phyloP scores from a whole-genome alignment of 768 basidiomycete species.

The Xanthoconium purpureum region DNA sequence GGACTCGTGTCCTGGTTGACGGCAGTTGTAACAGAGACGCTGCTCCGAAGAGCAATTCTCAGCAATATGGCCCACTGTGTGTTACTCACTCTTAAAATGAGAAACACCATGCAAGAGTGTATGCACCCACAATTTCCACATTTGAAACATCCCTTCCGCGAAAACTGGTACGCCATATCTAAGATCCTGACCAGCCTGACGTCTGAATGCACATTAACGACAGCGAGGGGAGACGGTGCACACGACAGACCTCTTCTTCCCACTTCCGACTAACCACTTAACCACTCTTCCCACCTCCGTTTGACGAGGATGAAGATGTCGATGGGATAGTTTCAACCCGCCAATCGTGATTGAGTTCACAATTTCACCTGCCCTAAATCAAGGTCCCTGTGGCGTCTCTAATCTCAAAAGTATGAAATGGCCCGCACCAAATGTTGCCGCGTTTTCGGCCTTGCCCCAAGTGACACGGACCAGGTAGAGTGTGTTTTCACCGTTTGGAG shows the following conservation, averaged over 20 bases:
- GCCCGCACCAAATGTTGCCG: constrained; percentile 1
- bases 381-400: constrained; percentile 28
- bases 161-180: constrained; percentile 76
- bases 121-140: constrained; percentile 80
- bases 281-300: constrained; percentile 67
- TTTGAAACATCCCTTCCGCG: constrained; percentile 89
- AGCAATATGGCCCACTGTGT: constrained; percentile 85
- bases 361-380: constrained; percentile 35
- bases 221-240: not conserved
- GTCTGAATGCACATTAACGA: constrained; percentile 29
- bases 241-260: constrained; percentile 60
- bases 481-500: constrained; percentile 13
- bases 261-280: constrained; percentile 66
- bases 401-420: constrained; percentile 13
- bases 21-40: constrained; percentile 92
- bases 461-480: constrained; percentile 8
- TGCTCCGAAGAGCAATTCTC: constrained; percentile 88
- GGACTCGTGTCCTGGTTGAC: constrained; percentile 92
- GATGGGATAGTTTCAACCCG: constrained; percentile 25
- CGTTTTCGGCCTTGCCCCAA: constrained; percentile 12
- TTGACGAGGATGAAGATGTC: constrained; percentile 52
- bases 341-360: constrained; percentile 17
- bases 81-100: constrained; percentile 14
- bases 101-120: constrained; percentile 8
- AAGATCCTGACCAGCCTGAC: constrained; percentile 43